phyloP scores from a whole-genome alignment of 352 stramenopile genomes.

The Pythium chondricola region DNA sequence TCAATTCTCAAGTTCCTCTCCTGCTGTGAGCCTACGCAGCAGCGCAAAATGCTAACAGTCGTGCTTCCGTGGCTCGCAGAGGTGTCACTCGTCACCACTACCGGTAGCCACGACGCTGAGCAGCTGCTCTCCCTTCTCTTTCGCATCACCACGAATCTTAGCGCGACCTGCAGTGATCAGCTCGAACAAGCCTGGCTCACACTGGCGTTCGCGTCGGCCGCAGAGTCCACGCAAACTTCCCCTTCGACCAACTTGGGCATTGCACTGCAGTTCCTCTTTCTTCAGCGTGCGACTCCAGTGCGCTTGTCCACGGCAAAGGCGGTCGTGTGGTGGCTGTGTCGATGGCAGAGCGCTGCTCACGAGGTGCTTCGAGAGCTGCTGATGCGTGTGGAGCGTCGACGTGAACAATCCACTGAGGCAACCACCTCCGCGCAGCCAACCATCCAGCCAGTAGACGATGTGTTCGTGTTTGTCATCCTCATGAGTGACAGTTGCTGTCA shows the following conservation, averaged over 20 bases:
- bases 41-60: constrained; percentile 46
- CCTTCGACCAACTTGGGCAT: constrained; percentile 16
- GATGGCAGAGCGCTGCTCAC: constrained; percentile 45
- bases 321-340: constrained; percentile 59
- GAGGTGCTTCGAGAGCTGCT: constrained; percentile 30
- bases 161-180: constrained; percentile 31
- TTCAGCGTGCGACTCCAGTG: constrained; percentile 28
- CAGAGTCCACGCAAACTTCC: background rate
- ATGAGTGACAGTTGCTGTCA: constrained; percentile 26
- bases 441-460: constrained; percentile 24
- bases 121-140: constrained; percentile 46
- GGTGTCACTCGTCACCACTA: constrained; percentile 15
- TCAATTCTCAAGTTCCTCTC: constrained; percentile 36
- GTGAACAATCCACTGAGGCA: constrained; percentile 6
- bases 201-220: constrained; percentile 27
- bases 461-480: constrained; percentile 27
- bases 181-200: constrained; percentile 68
- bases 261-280: constrained; percentile 42
- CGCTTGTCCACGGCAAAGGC: constrained; percentile 42
- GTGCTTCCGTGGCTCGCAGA: constrained; percentile 54
- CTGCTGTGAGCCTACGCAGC: constrained; percentile 25
- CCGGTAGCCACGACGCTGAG: constrained; percentile 2
- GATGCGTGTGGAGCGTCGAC: constrained; percentile 11
- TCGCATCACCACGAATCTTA: constrained; percentile 36
- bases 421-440: background rate